Conservation (phyloP, 768 basidiomycete genomes). For the Suillus americanus region DNA sequence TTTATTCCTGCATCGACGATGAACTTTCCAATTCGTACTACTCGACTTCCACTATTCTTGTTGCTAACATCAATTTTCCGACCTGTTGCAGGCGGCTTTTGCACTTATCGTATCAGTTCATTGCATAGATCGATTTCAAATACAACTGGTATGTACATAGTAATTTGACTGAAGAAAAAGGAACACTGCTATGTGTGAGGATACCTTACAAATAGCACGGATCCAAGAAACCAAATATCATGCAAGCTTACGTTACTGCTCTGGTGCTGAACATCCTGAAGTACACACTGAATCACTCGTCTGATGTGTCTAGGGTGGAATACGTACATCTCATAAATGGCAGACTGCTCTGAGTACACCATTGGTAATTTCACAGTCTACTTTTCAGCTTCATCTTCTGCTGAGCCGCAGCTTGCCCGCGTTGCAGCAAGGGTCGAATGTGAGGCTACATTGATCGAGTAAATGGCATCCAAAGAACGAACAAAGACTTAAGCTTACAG, state of each 20-base stretch:
- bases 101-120: background rate
- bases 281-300: background rate
- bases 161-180: background rate
- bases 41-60: background rate
- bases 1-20: background rate
- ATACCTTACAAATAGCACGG: background rate
- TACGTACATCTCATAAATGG: background rate
- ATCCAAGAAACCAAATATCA: no score
- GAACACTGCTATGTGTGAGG: background rate
- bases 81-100: background rate
- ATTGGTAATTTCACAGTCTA: background rate
- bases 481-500: constrained; percentile 39
- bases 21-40: background rate
- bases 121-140: background rate
- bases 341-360: background rate
- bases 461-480: background rate
- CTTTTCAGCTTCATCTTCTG: background rate
- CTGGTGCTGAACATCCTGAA: background rate
- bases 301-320: background rate
- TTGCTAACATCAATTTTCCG: background rate
- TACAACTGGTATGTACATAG: background rate
- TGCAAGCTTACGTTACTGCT: background rate
- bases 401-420: constrained; percentile 41
- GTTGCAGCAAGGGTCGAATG: constrained; percentile 52
- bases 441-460: constrained; percentile 31